Conservation (phyloP, 164 flowering plant species). For the Tinospora cordifolia region DNA sequence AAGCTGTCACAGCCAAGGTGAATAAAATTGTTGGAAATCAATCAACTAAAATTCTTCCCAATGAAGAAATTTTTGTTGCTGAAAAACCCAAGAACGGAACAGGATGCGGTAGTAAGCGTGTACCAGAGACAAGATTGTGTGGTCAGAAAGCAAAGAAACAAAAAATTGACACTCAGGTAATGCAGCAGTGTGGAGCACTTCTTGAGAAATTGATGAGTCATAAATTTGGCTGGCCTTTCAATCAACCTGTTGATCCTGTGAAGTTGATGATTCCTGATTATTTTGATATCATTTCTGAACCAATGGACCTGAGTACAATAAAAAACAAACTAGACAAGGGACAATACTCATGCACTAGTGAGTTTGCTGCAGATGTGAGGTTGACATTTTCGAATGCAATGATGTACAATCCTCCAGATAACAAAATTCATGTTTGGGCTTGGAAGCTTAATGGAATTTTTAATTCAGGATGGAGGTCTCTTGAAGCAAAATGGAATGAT, state of each 20-base stretch:
- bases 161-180: slow-evolving; percentile 39
- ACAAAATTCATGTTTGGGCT: slow-evolving; percentile 54
- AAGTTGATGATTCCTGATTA: slow-evolving; percentile 63
- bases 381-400: slow-evolving; percentile 85
- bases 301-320: slow-evolving; percentile 93
- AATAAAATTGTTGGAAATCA: background rate
- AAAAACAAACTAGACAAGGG: slow-evolving; percentile 43
- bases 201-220: slow-evolving; percentile 53
- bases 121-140: slow-evolving; percentile 21
- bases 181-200: slow-evolving; percentile 40
- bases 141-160: slow-evolving; percentile 36
- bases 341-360: slow-evolving; percentile 33
- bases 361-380: slow-evolving; percentile 74
- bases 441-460: slow-evolving; percentile 36
- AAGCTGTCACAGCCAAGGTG: background rate
- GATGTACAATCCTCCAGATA: slow-evolving; percentile 63
- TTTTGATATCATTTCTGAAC: slow-evolving; percentile 45
- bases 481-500: slow-evolving; percentile 31
- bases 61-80: background rate
- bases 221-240: slow-evolving; percentile 43
- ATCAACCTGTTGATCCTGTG: slow-evolving; percentile 72
- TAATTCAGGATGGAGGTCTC: slow-evolving; percentile 41
- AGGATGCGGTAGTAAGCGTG: slow-evolving; percentile 31
- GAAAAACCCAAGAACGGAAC: slow-evolving; percentile 1
- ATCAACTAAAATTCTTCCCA: background rate